phyloP scores from a whole-genome alignment of 129 eudicot genomes.

The Escallonia rubra region DNA sequence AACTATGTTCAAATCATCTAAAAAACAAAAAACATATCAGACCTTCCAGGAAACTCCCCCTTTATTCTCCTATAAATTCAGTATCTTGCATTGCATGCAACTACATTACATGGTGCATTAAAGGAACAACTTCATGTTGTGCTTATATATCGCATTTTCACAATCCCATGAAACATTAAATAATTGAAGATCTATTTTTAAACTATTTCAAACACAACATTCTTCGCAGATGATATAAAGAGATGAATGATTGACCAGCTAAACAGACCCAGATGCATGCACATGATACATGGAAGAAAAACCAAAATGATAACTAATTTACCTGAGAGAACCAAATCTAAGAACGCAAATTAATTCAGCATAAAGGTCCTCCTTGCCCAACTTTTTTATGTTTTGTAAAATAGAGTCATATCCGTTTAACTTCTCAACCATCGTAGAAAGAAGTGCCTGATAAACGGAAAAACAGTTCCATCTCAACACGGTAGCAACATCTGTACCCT shows the following conservation, averaged over 20 bases:
- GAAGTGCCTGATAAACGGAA: conserved; percentile 44
- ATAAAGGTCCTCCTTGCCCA: conserved; percentile 80
- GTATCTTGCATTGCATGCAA: too few species aligned
- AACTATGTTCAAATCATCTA: too few species aligned
- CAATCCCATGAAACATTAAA: not conserved
- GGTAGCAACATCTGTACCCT: conserved; percentile 5
- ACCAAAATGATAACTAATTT: conserved; percentile 6
- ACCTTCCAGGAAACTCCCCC: too few species aligned
- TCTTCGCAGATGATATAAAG: not conserved
- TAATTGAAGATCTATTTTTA: not conserved
- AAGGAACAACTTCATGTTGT: not conserved
- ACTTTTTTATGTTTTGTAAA: conserved; percentile 50
- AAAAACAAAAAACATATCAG: too few species aligned
- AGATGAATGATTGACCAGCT: not conserved
- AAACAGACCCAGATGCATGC: not conserved
- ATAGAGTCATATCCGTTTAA: conserved; percentile 57
- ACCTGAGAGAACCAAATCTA: conserved; percentile 76
- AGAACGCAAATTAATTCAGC: conserved; percentile 71
- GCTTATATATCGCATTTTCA: not conserved
- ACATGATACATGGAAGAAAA: conserved; percentile 1
- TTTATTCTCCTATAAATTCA: too few species aligned
- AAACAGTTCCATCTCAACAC: conserved; percentile 1
- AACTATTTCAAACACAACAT: not conserved
- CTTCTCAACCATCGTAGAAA: conserved; percentile 51
- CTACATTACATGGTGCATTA: not conserved